Percentiles rank a stretch among this genome's conserved stretches.
Evolutionary conservation across 768 basidiomycete genomes (phyloP).

Genomic region (Rhizopogon roseolus): DNA sequence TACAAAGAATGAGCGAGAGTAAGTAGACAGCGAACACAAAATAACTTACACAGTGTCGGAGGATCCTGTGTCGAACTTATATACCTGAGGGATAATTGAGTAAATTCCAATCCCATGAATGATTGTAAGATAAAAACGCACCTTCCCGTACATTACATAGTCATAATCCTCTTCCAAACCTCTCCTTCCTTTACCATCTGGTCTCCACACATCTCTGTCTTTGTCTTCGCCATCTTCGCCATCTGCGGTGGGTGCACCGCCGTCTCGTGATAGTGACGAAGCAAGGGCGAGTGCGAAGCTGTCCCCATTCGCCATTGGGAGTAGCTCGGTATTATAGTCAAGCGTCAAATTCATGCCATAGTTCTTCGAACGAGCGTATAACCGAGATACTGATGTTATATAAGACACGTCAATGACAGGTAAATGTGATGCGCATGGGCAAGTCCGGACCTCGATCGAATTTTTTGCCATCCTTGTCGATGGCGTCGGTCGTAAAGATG

Average conservation of each 20-base stretch:
- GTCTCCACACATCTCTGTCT: conserved; percentile 78
- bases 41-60: conserved; percentile 63
- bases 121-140: conserved; percentile 23
- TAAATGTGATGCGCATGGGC: background rate
- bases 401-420: conserved; percentile 3
- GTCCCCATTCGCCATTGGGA: conserved; percentile 64
- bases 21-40: background rate
- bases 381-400: conserved; percentile 72
- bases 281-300: conserved; percentile 85
- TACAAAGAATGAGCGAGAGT: conserved; percentile 25
- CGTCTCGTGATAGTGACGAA: conserved; percentile 60
- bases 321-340: conserved; percentile 92
- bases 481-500: conserved; percentile 79
- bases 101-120: background rate
- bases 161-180: conserved; percentile 95
- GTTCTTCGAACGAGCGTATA: conserved; percentile 86
- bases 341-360: conserved; percentile 90
- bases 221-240: conserved; percentile 59
- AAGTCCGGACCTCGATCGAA: conserved; percentile 81
- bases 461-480: conserved; percentile 93
- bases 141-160: conserved; percentile 99
- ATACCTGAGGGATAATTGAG: conserved; percentile 2
- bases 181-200: conserved; percentile 73
- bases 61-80: background rate
- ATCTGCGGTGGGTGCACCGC: conserved; percentile 45